A percentile compares a stretch with the other conserved stretches of the same genome.
These are phyloP conservation scores for Fomitopsis palustris DNA, from an alignment of 1,284 basidiomycete species.

Conservation along the genomic window DNA sequence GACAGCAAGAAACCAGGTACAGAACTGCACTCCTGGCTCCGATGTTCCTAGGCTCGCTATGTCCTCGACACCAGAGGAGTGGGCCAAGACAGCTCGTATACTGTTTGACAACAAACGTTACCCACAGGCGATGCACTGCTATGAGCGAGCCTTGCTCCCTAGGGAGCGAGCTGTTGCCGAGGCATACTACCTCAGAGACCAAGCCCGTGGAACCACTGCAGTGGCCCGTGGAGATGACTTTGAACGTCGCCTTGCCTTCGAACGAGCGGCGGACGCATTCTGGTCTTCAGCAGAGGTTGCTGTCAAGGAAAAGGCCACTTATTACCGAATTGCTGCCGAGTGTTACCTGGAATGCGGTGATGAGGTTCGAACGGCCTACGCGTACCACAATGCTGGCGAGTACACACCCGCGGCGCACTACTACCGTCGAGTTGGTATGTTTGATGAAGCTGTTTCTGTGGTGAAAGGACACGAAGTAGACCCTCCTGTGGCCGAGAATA, in stretches of 20 bases:
- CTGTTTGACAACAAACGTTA: constrained; percentile 57
- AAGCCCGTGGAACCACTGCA: constrained; percentile 26
- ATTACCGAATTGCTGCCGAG: constrained; percentile 48
- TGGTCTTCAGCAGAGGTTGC: constrained; percentile 34
- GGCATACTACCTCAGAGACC: constrained; percentile 42
- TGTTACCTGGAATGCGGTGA: constrained; percentile 46
- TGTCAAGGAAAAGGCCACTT: constrained; percentile 29
- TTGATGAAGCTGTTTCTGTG: constrained; percentile 51
- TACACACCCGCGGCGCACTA: constrained; percentile 43
- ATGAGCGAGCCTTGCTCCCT: constrained; percentile 44
- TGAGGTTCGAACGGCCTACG: constrained; percentile 40
- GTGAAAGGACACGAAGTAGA: constrained; percentile 36
- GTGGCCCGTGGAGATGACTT: constrained; percentile 26
- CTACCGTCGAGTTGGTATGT: constrained; percentile 47
- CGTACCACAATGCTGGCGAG: constrained; percentile 40
- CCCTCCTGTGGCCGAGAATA: constrained; percentile 33
- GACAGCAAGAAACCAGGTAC: constrained; percentile 39
- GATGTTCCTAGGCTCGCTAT: constrained; percentile 46
- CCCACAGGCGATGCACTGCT: constrained; percentile 59
- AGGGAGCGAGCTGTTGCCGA: constrained; percentile 44
- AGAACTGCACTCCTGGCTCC: constrained; percentile 39
- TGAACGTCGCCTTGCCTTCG: constrained; percentile 35
- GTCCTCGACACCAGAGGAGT: constrained; percentile 47
- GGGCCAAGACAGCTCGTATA: constrained; percentile 47
- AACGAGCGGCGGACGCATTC: constrained; percentile 48